These are phyloP conservation scores for Pichia sp. DNA, from an alignment of 1,139 yeast genomes.

Conservation along the genomic window DNA sequence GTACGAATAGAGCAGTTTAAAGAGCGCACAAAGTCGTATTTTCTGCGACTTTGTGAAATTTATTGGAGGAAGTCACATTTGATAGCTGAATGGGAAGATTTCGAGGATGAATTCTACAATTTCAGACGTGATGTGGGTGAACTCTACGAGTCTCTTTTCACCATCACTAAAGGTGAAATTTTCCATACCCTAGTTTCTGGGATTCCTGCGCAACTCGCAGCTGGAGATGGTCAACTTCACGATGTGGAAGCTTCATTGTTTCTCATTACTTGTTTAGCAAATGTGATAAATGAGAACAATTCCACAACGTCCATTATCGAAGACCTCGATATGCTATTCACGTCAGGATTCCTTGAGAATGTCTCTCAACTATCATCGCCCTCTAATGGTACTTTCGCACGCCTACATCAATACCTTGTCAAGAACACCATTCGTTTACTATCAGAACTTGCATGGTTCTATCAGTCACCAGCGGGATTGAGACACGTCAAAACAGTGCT, in stretches of 20 bases:
- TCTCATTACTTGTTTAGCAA: slow-evolving; percentile 48
- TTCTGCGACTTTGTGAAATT: slow-evolving; percentile 40
- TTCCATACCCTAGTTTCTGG: slow-evolving; percentile 44
- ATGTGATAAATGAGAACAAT: slow-evolving; percentile 34
- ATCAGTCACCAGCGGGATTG: slow-evolving; percentile 33
- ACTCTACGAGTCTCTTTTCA: slow-evolving; percentile 61
- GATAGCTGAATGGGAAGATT: slow-evolving; percentile 22
- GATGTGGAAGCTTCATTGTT: slow-evolving; percentile 67
- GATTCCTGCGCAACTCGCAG: too few relatives aligned
- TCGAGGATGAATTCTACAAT: slow-evolving; percentile 47
- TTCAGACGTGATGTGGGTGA: slow-evolving; percentile 74
- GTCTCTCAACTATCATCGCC: too few relatives aligned
- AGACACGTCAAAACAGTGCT: slow-evolving; percentile 41
- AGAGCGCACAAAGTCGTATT: slow-evolving; percentile 31
- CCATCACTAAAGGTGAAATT: slow-evolving; percentile 52
- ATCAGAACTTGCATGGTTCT: slow-evolving; percentile 50
- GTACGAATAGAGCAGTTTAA: slow-evolving; percentile 25
- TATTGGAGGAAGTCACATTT: slow-evolving; percentile 57
- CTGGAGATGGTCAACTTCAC: too few relatives aligned
- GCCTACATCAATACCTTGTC: slow-evolving; percentile 18
- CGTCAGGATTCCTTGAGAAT: too few relatives aligned
- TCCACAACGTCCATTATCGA: slow-evolving; percentile 25
- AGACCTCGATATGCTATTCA: slow-evolving; percentile 24
- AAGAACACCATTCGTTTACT: slow-evolving; percentile 46
- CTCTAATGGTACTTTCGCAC: too few relatives aligned